Conservation (phyloP, 2,329 filamentous ascomycete species). For the Colletotrichum sp. region DNA sequence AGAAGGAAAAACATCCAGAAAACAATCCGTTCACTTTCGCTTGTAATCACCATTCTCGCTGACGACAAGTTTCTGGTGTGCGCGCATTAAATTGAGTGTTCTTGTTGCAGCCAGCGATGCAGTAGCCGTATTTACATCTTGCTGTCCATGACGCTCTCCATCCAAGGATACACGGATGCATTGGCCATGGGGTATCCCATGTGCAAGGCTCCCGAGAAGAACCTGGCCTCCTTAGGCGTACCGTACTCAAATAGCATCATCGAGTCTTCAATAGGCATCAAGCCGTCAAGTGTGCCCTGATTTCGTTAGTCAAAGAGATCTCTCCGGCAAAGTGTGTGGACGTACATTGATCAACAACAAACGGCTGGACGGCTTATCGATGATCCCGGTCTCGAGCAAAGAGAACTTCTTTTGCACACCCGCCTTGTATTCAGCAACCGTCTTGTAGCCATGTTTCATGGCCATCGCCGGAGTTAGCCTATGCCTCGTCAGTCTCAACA, state of each 20-base stretch:
- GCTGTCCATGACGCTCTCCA: conserved; percentile 58
- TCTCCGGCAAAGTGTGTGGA: background rate
- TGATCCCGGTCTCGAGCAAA: conserved; percentile 62
- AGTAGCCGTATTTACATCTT: background rate
- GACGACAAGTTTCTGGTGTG: background rate
- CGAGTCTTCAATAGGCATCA: conserved; percentile 73
- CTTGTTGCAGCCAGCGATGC: background rate
- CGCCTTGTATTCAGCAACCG: conserved; percentile 59
- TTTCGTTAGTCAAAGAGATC: background rate
- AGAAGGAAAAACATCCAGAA: background rate
- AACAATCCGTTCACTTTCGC: too few species aligned
- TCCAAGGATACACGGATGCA: conserved; percentile 63
- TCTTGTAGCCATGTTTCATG: conserved; percentile 66
- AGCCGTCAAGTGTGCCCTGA: conserved; percentile 65
- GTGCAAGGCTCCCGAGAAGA: conserved; percentile 66
- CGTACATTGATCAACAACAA: conserved; percentile 66
- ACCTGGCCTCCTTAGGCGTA: conserved; percentile 66
- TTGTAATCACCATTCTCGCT: background rate
- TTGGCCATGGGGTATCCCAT: conserved; percentile 73
- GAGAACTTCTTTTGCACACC: conserved; percentile 67
- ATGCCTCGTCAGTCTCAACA: background rate
- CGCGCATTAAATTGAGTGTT: too few species aligned
- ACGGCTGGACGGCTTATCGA: conserved; percentile 60
- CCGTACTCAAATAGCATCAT: conserved; percentile 70
- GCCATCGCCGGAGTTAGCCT: conserved; percentile 61